Evolutionary conservation across 805 yeast species (phyloP).

Genomic region (Candida insectalens): DNA sequence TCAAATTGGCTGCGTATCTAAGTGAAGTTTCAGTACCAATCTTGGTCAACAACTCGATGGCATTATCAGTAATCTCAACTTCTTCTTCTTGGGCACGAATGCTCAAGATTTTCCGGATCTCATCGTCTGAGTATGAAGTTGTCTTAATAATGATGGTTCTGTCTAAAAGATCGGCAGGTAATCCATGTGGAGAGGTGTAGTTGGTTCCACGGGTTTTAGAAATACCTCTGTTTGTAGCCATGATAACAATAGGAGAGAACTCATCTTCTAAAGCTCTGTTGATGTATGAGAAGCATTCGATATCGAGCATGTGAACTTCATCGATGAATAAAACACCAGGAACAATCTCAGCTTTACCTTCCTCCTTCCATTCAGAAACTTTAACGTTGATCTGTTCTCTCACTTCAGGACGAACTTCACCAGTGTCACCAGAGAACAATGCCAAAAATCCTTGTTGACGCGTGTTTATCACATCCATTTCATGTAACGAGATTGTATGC

Average conservation of each 20-base stretch:
- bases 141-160: constrained; percentile 88
- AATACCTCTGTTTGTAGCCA: constrained; percentile 94
- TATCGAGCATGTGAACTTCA: constrained; percentile 97
- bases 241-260: constrained; percentile 89
- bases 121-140: constrained; percentile 75
- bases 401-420: constrained; percentile 86
- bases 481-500: constrained; percentile 95
- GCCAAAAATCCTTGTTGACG: constrained; percentile 68
- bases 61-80: constrained; percentile 54
- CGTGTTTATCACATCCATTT: constrained; percentile 92
- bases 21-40: constrained; percentile 73
- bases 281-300: constrained; percentile 90
- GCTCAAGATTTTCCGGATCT: constrained; percentile 70
- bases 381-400: constrained; percentile 44
- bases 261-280: constrained; percentile 88
- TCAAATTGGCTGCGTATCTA: constrained; percentile 84
- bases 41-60: constrained; percentile 62
- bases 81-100: constrained; percentile 77
- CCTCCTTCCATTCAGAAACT: constrained; percentile 94
- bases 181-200: constrained; percentile 89
- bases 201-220: constrained; percentile 88
- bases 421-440: constrained; percentile 71
- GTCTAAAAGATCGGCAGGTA: constrained; percentile 91
- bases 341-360: constrained; percentile 94
- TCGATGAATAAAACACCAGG: constrained; percentile 98